Evolutionary conservation across 352 stramenopile species (phyloP).

Genomic region (Phytophthora palmivora): DNA sequence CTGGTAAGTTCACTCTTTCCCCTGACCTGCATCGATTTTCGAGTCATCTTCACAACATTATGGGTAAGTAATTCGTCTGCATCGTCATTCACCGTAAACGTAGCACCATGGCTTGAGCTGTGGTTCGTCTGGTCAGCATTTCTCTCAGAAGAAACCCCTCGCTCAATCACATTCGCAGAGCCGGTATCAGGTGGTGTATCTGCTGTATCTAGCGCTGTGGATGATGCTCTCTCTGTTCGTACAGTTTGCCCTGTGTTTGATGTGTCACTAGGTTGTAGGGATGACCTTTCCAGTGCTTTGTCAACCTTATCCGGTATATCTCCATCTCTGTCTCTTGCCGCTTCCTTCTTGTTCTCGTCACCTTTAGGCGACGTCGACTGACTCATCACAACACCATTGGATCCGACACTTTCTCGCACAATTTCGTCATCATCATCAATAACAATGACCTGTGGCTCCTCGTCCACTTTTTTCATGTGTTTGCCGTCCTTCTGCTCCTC

Average conservation of each 20-base stretch:
- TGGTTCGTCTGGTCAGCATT: background rate
- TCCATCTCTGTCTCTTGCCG: background rate
- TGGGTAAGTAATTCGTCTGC: conserved; percentile 5
- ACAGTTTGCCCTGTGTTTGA: background rate
- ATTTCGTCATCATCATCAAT: conserved; percentile 57
- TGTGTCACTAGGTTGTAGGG: background rate
- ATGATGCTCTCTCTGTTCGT: background rate
- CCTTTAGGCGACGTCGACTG: conserved; percentile 17
- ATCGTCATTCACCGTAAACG: background rate
- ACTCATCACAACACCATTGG: conserved; percentile 11
- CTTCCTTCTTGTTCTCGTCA: conserved; percentile 4
- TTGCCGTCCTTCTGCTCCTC: conserved; percentile 41
- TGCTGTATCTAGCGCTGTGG: conserved; percentile 1
- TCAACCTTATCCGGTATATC: background rate
- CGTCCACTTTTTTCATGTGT: conserved; percentile 31
- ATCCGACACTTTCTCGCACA: conserved; percentile 62
- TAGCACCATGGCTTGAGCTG: background rate
- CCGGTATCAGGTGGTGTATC: background rate
- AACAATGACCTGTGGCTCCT: conserved; percentile 16
- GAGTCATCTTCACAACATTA: conserved; percentile 14
- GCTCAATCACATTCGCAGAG: background rate
- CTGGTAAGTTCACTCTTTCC: conserved; percentile 23
- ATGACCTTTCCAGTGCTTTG: background rate
- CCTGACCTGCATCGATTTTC: conserved; percentile 36
- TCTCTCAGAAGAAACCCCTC: background rate